phyloP scores from a whole-genome alignment of 495 filamentous ascomycete genomes.

The Penicillium nucicola region DNA sequence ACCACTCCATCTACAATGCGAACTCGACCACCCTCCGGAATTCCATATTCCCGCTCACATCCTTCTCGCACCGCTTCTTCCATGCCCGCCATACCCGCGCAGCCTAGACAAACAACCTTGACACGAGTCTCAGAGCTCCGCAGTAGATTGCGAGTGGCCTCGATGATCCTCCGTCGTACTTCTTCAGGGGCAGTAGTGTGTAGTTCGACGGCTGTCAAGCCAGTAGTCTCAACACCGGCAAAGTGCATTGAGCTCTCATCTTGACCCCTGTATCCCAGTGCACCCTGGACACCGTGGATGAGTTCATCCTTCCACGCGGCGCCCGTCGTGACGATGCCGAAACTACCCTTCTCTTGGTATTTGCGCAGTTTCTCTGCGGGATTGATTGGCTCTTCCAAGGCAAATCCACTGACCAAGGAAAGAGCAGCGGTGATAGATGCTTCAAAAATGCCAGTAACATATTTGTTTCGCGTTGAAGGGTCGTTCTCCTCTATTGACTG shows the following conservation, averaged over 20 bases:
- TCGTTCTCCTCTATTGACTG: conserved; percentile 17
- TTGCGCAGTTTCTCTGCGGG: conserved; percentile 19
- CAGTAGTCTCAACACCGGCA: conserved; percentile 80
- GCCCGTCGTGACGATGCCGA: conserved; percentile 90
- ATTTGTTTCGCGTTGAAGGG: conserved; percentile 32
- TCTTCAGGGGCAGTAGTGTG: conserved; percentile 65
- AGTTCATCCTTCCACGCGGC: conserved; percentile 76
- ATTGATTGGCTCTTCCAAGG: conserved; percentile 22
- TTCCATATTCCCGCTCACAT: conserved; percentile 61
- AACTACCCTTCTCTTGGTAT: conserved; percentile 49
- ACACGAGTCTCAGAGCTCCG: conserved; percentile 38
- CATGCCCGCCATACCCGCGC: conserved; percentile 91
- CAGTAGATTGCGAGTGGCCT: conserved; percentile 65
- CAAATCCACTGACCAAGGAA: conserved; percentile 41
- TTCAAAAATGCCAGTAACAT: conserved; percentile 86
- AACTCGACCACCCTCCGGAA: conserved; percentile 55
- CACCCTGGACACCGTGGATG: conserved; percentile 52
- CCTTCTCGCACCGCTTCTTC: conserved; percentile 73
- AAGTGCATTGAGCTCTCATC: conserved; percentile 46
- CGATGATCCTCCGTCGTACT: conserved; percentile 62
- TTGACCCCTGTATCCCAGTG: conserved; percentile 34
- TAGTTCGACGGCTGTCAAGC: conserved; percentile 75
- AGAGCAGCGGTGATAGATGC: conserved; percentile 63
- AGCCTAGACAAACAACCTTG: conserved; percentile 62
- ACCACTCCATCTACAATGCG: conserved; percentile 82